These are phyloP conservation scores for Pichia ethanolica DNA, from an alignment of 805 yeast genomes.

Conservation along the genomic window DNA sequence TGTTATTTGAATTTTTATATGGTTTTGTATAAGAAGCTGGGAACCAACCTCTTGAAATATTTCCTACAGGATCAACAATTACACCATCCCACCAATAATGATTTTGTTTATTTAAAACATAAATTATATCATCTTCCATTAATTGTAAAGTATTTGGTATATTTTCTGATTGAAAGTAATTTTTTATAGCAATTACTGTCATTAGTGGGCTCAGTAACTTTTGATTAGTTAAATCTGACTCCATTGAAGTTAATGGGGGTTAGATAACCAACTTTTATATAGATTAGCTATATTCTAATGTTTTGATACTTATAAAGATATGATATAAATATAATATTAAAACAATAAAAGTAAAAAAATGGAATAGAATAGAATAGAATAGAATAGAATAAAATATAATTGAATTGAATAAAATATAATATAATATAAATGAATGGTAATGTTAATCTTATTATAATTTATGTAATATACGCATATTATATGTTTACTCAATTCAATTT, in stretches of 20 bases:
- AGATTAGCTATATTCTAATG: too few relatives aligned
- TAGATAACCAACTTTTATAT: too few relatives aligned
- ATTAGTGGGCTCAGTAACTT: constrained; percentile 21
- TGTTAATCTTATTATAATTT: too few relatives aligned
- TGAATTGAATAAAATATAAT: too few relatives aligned
- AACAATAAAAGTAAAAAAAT: too few relatives aligned
- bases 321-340: too few relatives aligned
- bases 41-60: constrained; percentile 72
- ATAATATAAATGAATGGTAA: too few relatives aligned
- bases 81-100: constrained; percentile 91
- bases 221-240: background rate
- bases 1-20: background rate
- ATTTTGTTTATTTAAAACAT: constrained; percentile 56
- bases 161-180: constrained; percentile 47
- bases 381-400: too few relatives aligned
- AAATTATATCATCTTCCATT: constrained; percentile 58
- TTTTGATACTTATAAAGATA: too few relatives aligned
- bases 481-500: too few relatives aligned
- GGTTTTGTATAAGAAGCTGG: constrained; percentile 37
- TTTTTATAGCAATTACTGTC: constrained; percentile 41
- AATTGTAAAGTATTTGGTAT: constrained; percentile 43
- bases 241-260: background rate
- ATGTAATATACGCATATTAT: too few relatives aligned
- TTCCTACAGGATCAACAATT: constrained; percentile 31
- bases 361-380: too few relatives aligned